Conservation (phyloP, 306 rosid genomes). For the Biancaea sappan region DNA sequence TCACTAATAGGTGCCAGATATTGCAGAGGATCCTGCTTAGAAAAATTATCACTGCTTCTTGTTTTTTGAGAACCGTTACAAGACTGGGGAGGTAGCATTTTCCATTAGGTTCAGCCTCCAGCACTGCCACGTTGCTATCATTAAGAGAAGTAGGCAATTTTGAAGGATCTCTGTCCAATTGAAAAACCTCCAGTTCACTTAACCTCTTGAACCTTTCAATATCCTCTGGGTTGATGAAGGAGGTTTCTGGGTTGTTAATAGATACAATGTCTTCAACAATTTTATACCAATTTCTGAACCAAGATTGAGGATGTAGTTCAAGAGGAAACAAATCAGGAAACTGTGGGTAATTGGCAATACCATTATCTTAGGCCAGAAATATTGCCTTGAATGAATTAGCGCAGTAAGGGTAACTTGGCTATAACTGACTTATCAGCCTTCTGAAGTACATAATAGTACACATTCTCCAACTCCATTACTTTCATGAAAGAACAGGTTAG, state of each 20-base stretch:
- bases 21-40: conserved; percentile 35
- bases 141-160: conserved; percentile 35
- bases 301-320: conserved; percentile 47
- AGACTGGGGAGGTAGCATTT: conserved; percentile 25
- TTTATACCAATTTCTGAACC: conserved; percentile 25
- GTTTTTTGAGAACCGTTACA: conserved; percentile 17
- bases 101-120: conserved; percentile 35
- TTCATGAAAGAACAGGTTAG: conserved; percentile 48
- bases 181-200: conserved; percentile 56
- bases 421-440: conserved; percentile 52
- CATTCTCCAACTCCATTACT: conserved; percentile 45
- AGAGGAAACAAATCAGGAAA: conserved; percentile 61
- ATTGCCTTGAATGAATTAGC: conserved; percentile 46
- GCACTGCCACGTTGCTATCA: not conserved
- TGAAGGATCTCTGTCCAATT: conserved; percentile 49
- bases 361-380: conserved; percentile 32
- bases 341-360: conserved; percentile 50
- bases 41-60: conserved; percentile 33
- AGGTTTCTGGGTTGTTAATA: conserved; percentile 45
- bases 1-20: conserved; percentile 51
- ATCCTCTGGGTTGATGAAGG: conserved; percentile 45
- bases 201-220: conserved; percentile 72
- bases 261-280: conserved; percentile 46
- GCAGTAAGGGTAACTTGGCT: conserved; percentile 39
- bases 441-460: conserved; percentile 50